Conservation (phyloP, 1,284 basidiomycete genomes). For the Thecaphora thlaspeos region DNA sequence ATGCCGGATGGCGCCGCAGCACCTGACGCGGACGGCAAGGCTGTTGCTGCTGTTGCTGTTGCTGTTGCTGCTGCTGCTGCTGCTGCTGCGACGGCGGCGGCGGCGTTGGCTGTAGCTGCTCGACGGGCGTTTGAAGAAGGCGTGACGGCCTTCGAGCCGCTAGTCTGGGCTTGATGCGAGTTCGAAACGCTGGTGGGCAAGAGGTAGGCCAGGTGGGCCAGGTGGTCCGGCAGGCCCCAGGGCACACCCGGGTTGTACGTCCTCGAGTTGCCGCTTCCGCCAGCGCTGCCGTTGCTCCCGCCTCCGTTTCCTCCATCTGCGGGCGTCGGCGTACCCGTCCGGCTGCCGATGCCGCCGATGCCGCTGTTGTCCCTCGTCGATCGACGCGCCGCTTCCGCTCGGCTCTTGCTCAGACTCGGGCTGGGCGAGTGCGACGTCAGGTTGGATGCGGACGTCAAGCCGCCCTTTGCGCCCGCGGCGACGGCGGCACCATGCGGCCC, state of each 20-base stretch:
- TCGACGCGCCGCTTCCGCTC: constrained; percentile 23
- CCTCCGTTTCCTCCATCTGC: background rate
- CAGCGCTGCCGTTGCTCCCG: no score
- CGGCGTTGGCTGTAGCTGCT: constrained; percentile 1
- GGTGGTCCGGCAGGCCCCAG: constrained; percentile 91
- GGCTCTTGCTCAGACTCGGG: constrained; percentile 43
- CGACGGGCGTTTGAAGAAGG: background rate
- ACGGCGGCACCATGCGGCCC: constrained; percentile 6
- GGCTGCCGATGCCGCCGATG: constrained; percentile 22
- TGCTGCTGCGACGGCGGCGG: background rate
- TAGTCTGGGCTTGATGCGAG: background rate
- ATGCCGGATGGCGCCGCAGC: constrained; percentile 12
- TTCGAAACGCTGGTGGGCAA: constrained; percentile 67
- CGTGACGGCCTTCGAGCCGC: background rate
- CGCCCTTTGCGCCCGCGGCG: constrained; percentile 9
- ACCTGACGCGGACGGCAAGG: constrained; percentile 7
- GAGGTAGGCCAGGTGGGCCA: constrained; percentile 80
- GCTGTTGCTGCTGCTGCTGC: background rate
- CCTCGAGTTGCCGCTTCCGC: constrained; percentile 8
- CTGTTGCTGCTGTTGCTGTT: background rate
- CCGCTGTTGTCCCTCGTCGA: constrained; percentile 21
- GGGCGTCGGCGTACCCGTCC: constrained; percentile 37
- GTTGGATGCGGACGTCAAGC: constrained; percentile 27
- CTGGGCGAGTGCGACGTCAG: constrained; percentile 42
- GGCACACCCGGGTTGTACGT: constrained; percentile 68